Base-by-base conservation (phyloP, 257 asterid species). In the Ballota nigra region DNA sequence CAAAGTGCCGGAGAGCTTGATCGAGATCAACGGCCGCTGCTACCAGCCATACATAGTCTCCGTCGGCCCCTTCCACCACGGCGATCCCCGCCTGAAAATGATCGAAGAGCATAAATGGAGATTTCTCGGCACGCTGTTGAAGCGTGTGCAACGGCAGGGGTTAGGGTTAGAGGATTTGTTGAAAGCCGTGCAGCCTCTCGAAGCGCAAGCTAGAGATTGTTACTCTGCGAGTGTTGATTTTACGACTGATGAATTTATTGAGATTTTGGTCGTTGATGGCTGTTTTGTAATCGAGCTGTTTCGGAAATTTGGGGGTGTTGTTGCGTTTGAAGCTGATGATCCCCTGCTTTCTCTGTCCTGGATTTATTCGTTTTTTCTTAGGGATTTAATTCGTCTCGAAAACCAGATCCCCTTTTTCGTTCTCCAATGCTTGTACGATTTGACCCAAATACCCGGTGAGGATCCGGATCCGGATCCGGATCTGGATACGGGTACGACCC, bases 51-150 rank as follows among this genome's bases (percentile, higher is more conserved):
- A 80, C 31, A 76, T 91, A 3, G 85, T 87, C 65, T 93, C 98
- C 10, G 72, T 93, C 31, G 98, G 98, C 3, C 98, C 98, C 6
- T 93, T 77, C 83, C 98, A 93, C 80, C 95, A 82, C 69, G 92
- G 91, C 66, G 83, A 85, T 1, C 80, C 85, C 6, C 83, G 79
- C 29, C 85, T 91, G 18, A 58, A 51, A 57, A 87, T 91, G 97
- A 87, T 93, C 75, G 86, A 93, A 41, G 98, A 91, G 70, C 97
- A 93, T 70, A 93, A 93, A 59, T 93, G 98, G 98, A 72, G 98
- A 26, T 87, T 89, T 68, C 64, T 93, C 63, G 91, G 89, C 6
- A 57, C 74, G 22, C 77, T 93, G 13, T 33, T 89, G 66, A 68
- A 82, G 9, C 82, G 96, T 22, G 79, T 82, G 2, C 79, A 74